A percentile compares a stretch with the other conserved stretches of the same genome.
Conservation (phyloP, 257 asterid genomes). For the Lithospermum erythrorhizon region DNA sequence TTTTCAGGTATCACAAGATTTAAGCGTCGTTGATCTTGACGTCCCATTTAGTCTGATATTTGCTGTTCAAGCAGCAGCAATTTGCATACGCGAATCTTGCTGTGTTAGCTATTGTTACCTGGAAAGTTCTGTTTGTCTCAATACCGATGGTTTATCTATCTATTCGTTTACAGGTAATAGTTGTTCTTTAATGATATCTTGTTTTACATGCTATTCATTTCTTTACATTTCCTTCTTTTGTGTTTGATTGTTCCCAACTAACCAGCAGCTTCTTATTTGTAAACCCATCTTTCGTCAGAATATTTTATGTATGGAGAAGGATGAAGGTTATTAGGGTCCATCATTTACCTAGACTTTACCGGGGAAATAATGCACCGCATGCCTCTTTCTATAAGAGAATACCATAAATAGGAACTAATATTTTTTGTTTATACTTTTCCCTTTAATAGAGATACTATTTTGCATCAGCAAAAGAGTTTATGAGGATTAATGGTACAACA, state of each 20-base stretch:
- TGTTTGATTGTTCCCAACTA: too few relatives aligned
- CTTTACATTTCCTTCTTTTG: too few relatives aligned
- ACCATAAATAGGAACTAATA: background rate
- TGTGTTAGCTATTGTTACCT: constrained; percentile 2
- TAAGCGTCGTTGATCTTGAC: background rate
- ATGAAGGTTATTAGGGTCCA: too few relatives aligned
- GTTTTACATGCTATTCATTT: too few relatives aligned
- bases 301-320: too few relatives aligned
- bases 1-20: constrained; percentile 3
- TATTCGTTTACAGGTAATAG: background rate
- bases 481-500: background rate
- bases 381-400: too few relatives aligned
- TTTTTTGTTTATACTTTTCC: background rate
- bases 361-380: too few relatives aligned
- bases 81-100: background rate
- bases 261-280: too few relatives aligned
- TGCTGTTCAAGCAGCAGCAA: background rate
- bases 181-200: background rate
- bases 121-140: constrained; percentile 1
- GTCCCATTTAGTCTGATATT: background rate
- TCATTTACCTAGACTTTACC: too few relatives aligned
- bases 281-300: too few relatives aligned
- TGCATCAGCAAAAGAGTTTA: background rate
- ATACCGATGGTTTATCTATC: constrained; percentile 1
- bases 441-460: background rate